Evolutionary conservation across 495 filamentous ascomycete species (phyloP).

Genomic region (Eremomyces bilateralis): DNA sequence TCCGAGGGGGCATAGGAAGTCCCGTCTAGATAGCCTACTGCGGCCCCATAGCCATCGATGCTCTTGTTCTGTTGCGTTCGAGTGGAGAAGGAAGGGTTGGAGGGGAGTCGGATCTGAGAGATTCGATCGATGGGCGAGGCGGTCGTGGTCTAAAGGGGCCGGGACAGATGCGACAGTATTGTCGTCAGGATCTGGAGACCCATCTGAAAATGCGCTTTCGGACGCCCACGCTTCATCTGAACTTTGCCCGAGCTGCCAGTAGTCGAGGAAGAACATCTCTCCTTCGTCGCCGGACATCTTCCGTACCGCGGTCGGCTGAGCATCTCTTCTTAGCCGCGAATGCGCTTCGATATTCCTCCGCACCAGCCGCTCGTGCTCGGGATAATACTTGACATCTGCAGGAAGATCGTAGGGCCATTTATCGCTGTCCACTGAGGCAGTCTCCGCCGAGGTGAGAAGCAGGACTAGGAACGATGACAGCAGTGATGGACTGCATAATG

Average conservation of each 20-base stretch:
- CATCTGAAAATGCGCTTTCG: background rate
- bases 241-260: conserved; percentile 38
- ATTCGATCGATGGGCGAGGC: too few species aligned
- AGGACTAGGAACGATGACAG: too few species aligned
- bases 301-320: conserved; percentile 25
- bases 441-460: too few species aligned
- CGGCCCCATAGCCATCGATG: conserved; percentile 7
- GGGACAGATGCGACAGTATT: background rate
- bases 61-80: conserved; percentile 4
- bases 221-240: background rate
- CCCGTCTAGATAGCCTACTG: conserved; percentile 19
- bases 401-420: conserved; percentile 23
- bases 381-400: conserved; percentile 23
- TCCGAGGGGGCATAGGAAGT: conserved; percentile 54
- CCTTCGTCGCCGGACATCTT: conserved; percentile 71
- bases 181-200: conserved; percentile 5
- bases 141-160: too few species aligned
- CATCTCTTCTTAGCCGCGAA: conserved; percentile 12
- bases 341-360: conserved; percentile 16
- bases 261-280: conserved; percentile 61
- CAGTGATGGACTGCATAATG: too few species aligned
- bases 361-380: conserved; percentile 17
- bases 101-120: conserved; percentile 1
- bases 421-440: too few species aligned
- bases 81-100: conserved; percentile 22